Conservation (phyloP, 2,329 filamentous ascomycete species). For the Xylariomycetidae sp. region DNA sequence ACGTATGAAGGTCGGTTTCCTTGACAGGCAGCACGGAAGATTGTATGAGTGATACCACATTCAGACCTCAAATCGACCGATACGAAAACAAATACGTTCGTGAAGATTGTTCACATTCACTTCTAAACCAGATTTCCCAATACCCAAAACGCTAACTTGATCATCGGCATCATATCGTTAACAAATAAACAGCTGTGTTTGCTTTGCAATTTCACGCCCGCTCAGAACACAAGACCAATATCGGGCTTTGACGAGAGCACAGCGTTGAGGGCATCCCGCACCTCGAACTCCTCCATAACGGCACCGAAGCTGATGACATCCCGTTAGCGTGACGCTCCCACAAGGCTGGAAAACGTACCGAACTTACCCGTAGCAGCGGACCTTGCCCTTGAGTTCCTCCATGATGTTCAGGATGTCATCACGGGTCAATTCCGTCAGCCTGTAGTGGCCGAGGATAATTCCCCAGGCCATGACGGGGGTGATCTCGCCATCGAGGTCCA, state of each 20-base stretch:
- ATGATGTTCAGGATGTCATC: slow-evolving; percentile 68
- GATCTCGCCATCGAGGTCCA: slow-evolving; percentile 83
- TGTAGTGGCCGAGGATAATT: slow-evolving; percentile 66
- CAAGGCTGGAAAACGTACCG: not conserved
- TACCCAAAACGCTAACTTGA: too few relatives aligned
- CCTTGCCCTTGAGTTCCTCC: slow-evolving; percentile 69
- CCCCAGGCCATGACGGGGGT: slow-evolving; percentile 96
- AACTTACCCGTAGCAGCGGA: slow-evolving; percentile 84
- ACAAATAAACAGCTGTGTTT: too few relatives aligned
- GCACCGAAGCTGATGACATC: slow-evolving; percentile 47
- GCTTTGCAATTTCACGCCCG: too few relatives aligned
- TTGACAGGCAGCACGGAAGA: too few relatives aligned
- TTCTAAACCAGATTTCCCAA: too few relatives aligned
- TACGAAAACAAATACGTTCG: too few relatives aligned
- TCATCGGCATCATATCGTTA: too few relatives aligned
- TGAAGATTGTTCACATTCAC: too few relatives aligned
- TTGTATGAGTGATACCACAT: too few relatives aligned
- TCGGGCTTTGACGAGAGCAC: slow-evolving; percentile 56
- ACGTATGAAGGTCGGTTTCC: too few relatives aligned
- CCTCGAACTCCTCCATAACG: slow-evolving; percentile 62
- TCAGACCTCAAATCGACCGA: too few relatives aligned
- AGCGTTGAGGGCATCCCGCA: slow-evolving; percentile 69
- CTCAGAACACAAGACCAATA: too few relatives aligned
- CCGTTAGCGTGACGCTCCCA: slow-evolving; percentile 9
- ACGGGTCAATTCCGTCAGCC: slow-evolving; percentile 57